Evolutionary conservation across 805 yeast genomes (phyloP), one percentile per base, ranked within the genome.

Genomic region (Candida broadrunensis): DNA sequence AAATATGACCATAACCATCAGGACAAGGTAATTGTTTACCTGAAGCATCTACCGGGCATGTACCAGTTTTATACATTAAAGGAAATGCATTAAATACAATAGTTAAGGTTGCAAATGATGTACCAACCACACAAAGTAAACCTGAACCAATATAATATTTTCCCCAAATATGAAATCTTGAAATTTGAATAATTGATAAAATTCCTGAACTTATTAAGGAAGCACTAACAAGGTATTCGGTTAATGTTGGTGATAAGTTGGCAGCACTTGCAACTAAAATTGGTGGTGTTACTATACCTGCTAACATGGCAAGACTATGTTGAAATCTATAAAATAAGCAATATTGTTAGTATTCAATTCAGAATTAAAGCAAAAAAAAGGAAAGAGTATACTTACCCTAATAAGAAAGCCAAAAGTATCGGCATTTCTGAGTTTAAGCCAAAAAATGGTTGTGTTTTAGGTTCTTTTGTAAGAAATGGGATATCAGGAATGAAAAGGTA

Each of bases 281-380:
- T 2, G 96, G 91, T 7, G 97, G 96, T 6, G 93, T 70, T 27
- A 85, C 84, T 37, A 89, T 78, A 54, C 97, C 97, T 13, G 96
- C 97, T 65, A 89, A 67, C 96, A 90, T 89, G 19, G 97, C 81
- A 48, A 89, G 61, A 1, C 95, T 68, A 58, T 89, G 97, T 67
- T 89, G 97, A 47, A 89, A 73, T 14, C n/a, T n/a, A n/a, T n/a
- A n/a, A n/a, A n/a, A n/a, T n/a, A n/a, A n/a, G n/a, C n/a, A n/a
- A n/a, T n/a, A n/a, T n/a, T n/a, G n/a, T n/a, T n/a, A n/a, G n/a
- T n/a, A n/a, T n/a, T n/a, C n/a, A n/a, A n/a, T n/a, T n/a, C n/a
- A n/a, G n/a, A n/a, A n/a, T n/a, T n/a, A n/a, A n/a, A n/a, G n/a
- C n/a, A n/a, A n/a, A n/a, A n/a, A n/a, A n/a, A n/a, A n/a, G n/a